Evolutionary conservation across 192 early-diverging fungal genomes (phyloP), one percentile per base, ranked within the genome.

Genomic region (Rhizophlyctis rosea): DNA sequence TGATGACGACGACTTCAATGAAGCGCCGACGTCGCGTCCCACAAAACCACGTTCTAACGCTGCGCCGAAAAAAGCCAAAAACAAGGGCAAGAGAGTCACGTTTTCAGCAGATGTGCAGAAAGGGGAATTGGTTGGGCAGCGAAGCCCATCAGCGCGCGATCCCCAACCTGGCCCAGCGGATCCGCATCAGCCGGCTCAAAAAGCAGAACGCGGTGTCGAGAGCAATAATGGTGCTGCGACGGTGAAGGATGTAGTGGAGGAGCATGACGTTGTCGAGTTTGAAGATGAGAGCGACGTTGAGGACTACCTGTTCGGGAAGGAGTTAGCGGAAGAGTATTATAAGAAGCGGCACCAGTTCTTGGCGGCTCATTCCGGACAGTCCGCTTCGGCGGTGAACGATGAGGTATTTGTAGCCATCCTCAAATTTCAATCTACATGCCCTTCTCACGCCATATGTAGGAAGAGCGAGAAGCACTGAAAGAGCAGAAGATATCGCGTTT

Each of bases 1-100:
- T 28, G 71, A 80, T 27, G 72, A 79, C 27, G 75, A 73, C 49
- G 67, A 75, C 31, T 74, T 78, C 51, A 79, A 80, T 29, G 56
- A 67, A 28, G 24, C 56, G 13, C 56, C 31, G 50, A 44, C 2
- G 14, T 28, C 54, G 7, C 23, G 4, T 5, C 16, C 52, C 47
- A 27, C 34, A 63, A 69, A 18, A 66, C 56, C 54, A 54, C n/a
- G n/a, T n/a, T n/a, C n/a, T n/a, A n/a, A n/a, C n/a, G 65, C 25
- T 30, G 29, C 4, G 71, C 64, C 18, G 64, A 39, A 70, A 69
- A 44, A 34, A 56, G 36, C 28, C 3, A 44, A 44, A 28, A 28
- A 28, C 21, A 36, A 67, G 28, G 36, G 16, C 9, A 0, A 13
- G 23, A 9, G 3, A 9, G 18, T n/a, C 59, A 50, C 34, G 59